phyloP scores from a whole-genome alignment of 2,329 filamentous ascomycete species.

The Nothophoma quercina region DNA sequence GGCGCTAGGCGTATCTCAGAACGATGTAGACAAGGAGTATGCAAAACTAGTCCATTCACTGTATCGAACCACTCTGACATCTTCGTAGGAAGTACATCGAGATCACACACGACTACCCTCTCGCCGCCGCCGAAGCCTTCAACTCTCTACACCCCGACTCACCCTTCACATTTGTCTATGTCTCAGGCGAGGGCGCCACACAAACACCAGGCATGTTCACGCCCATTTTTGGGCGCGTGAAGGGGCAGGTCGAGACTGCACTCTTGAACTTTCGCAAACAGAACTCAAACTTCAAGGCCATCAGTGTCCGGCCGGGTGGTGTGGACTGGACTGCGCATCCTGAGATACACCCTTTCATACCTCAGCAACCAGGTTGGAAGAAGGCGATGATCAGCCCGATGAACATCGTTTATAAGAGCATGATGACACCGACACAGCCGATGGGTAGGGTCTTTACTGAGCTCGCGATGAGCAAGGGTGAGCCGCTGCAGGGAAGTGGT shows the following conservation, averaged over 20 bases:
- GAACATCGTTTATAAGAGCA: slow-evolving; percentile 38
- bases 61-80: not conserved
- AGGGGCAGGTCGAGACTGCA: slow-evolving; percentile 70
- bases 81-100: slow-evolving; percentile 65
- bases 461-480: slow-evolving; percentile 58
- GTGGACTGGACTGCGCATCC: slow-evolving; percentile 61
- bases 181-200: slow-evolving; percentile 71
- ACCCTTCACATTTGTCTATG: slow-evolving; percentile 74
- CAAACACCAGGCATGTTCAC: slow-evolving; percentile 64
- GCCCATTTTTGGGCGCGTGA: slow-evolving; percentile 67
- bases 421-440: slow-evolving; percentile 56
- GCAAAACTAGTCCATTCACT: not conserved
- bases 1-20: slow-evolving; percentile 74
- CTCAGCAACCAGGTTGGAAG: slow-evolving; percentile 35
- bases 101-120: slow-evolving; percentile 72
- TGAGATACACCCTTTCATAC: slow-evolving; percentile 50
- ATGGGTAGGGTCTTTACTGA: slow-evolving; percentile 58
- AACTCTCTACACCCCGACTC: slow-evolving; percentile 55
- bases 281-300: slow-evolving; percentile 60
- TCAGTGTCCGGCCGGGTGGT: slow-evolving; percentile 65
- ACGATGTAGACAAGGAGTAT: slow-evolving; percentile 63
- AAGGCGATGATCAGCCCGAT: slow-evolving; percentile 29
- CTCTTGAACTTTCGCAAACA: slow-evolving; percentile 62
- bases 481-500: slow-evolving; percentile 47
- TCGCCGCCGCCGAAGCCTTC: slow-evolving; percentile 70